Evolutionary conservation across 2,329 filamentous ascomycete genomes (phyloP).

Genomic region (Apiospora pterosperma): DNA sequence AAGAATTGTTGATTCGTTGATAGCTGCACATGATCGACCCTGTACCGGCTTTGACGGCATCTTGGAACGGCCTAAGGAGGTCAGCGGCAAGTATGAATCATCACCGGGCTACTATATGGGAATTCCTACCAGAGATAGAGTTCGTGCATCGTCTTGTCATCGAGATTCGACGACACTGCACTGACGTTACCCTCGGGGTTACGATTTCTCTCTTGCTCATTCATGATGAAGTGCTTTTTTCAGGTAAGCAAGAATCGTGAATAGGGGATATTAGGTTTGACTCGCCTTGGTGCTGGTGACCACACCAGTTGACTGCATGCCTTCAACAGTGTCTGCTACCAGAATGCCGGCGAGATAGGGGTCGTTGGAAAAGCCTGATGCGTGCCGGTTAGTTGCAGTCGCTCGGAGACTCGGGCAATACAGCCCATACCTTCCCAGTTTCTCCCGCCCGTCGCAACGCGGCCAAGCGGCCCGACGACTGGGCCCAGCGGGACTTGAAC

Average conservation of each 20-base stretch:
- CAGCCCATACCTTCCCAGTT: conserved; percentile 56
- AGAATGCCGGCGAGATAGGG: conserved; percentile 56
- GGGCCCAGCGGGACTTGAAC: conserved; percentile 77
- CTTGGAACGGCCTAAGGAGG: conserved; percentile 58
- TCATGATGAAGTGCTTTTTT: conserved; percentile 56
- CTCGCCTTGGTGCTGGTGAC: conserved; percentile 58
- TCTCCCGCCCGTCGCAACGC: conserved; percentile 57
- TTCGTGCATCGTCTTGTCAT: conserved; percentile 58
- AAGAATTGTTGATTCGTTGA: conserved; percentile 69
- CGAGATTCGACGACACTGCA: conserved; percentile 51
- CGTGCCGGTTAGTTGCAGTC: not conserved
- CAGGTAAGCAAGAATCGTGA: not conserved
- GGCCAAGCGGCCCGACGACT: conserved; percentile 64
- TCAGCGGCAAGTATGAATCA: not conserved
- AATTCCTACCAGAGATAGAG: conserved; percentile 58
- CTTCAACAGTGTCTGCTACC: conserved; percentile 54
- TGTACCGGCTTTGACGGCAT: conserved; percentile 61
- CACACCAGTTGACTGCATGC: conserved; percentile 68
- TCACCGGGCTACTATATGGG: not conserved
- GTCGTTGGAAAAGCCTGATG: conserved; percentile 40
- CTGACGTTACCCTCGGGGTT: conserved; percentile 58
- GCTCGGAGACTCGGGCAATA: not conserved
- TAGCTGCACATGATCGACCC: conserved; percentile 61
- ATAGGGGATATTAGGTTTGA: not conserved
- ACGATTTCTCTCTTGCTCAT: conserved; percentile 74